Percentiles rank a stretch among this genome's conserved stretches.
Evolutionary conservation across 2,329 filamentous ascomycete species (phyloP).

Genomic region (Paracorniculantispora psalliotae): DNA sequence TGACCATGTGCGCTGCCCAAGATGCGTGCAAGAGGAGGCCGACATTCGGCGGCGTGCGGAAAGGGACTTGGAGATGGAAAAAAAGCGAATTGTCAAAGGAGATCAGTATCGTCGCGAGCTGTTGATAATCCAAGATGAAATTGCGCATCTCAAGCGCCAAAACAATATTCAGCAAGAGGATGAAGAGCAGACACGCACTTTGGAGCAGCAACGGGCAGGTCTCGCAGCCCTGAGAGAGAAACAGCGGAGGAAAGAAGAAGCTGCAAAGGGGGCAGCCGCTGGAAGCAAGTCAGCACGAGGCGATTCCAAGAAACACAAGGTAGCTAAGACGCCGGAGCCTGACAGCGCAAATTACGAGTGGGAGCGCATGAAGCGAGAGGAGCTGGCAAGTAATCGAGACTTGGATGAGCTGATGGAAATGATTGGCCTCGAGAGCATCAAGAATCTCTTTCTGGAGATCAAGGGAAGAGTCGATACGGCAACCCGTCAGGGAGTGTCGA

Average conservation of each 20-base stretch:
- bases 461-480: constrained; percentile 59
- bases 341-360: constrained; percentile 48
- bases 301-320: background rate
- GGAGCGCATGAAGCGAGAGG: constrained; percentile 52
- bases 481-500: constrained; percentile 50
- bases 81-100: constrained; percentile 39
- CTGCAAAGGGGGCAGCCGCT: too few relatives aligned
- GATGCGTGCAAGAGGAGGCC: constrained; percentile 48
- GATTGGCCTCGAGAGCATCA: constrained; percentile 67
- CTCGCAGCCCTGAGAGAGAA: constrained; percentile 36
- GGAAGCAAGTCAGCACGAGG: background rate
- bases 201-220: constrained; percentile 44
- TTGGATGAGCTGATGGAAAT: constrained; percentile 64
- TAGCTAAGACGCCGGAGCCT: background rate
- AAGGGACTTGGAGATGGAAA: constrained; percentile 48
- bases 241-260: constrained; percentile 14
- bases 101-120: constrained; percentile 40
- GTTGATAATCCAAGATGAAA: constrained; percentile 47
- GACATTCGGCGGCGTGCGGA: constrained; percentile 37
- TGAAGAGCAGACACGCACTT: constrained; percentile 35
- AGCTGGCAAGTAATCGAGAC: constrained; percentile 45
- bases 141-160: constrained; percentile 41
- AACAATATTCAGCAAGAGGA: constrained; percentile 41
- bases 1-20: constrained; percentile 36
- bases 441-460: constrained; percentile 56